Evolutionary conservation across 768 basidiomycete species (phyloP), one percentile per base, ranked within the genome.

Genomic region (Stropharia rugosoannulata): DNA sequence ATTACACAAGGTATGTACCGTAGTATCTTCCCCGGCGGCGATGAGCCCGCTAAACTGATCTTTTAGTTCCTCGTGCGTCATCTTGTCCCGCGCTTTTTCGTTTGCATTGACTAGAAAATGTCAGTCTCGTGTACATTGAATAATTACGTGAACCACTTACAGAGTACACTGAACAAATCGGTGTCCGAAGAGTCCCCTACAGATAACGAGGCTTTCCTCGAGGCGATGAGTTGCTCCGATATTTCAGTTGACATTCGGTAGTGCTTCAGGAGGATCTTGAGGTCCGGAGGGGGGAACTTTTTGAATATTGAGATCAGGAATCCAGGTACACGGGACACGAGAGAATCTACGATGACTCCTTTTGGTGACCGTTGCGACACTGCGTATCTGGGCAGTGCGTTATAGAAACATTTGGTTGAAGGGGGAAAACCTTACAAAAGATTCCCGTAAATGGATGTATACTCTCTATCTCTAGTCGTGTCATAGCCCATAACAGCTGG

Each of bases 401-500:
- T 9, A 38, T 29, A 48, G 32, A 42, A 27, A 10, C 27, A n/a
- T 13, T 16, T 10, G 13, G 29, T 16, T 10, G 16, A 29, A 7
- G 4, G 4, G 16, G 11, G 10, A 29, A 10, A 29, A 6, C 16
- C 42, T 15, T 32, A 56, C 55, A 56, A 39, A 9, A 56, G 42
- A 11, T 50, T 41, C 16, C 44, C 43, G 18, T 56, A 56, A 4
- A 13, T 32, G 5, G 37, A 22, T 11, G 49, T 44, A 29, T 50
- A 50, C 15, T 49, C 55, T 40, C 43, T 32, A 29, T 56, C 49
- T 10, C 4, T 37, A 2, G 48, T 39, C 10, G 40, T 38, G 16
- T 50, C 48, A 15, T 50, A 50, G 12, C 48, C 55, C 55, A 56
- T 56, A 13, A 56, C 49, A 44, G 48, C 55, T 56, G 16, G 15